These are phyloP conservation scores for Raphanus raphanistrum DNA, from an alignment of 345 rosid species.

Conservation along the genomic window DNA sequence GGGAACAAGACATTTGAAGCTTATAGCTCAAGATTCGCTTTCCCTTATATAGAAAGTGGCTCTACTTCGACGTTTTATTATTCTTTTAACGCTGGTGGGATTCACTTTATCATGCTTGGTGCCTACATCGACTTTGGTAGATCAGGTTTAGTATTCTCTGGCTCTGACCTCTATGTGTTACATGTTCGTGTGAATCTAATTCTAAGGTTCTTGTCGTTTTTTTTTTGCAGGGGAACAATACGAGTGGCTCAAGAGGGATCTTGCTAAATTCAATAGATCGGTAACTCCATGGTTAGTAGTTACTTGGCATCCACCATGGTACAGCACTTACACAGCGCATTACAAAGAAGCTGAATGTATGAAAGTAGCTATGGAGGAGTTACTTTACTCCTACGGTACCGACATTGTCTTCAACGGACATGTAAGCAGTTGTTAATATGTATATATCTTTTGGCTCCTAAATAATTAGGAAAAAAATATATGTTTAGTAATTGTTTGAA, in stretches of 20 bases:
- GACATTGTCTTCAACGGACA: conserved; percentile 80
- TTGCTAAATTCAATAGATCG: conserved; percentile 54
- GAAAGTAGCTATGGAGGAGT: conserved; percentile 82
- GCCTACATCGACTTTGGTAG: conserved; percentile 62
- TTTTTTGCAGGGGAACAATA: conserved; percentile 72
- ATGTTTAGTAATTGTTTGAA: background rate
- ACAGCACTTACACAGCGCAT: conserved; percentile 72
- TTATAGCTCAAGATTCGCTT: conserved; percentile 81
- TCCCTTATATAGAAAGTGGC: conserved; percentile 74
- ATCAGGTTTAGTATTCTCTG: conserved; percentile 35
- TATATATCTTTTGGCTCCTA: background rate
- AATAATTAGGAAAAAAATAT: background rate
- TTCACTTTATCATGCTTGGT: conserved; percentile 87
- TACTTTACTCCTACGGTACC: conserved; percentile 60
- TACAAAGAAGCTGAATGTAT: conserved; percentile 95
- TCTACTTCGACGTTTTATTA: conserved; percentile 74
- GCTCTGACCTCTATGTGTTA: background rate
- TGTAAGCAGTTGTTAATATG: no score
- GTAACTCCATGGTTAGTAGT: conserved; percentile 89
- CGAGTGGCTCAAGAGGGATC: conserved; percentile 69
- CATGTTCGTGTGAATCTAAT: background rate
- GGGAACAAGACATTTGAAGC: conserved; percentile 70
- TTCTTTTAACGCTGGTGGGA: conserved; percentile 91
- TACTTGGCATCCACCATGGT: conserved; percentile 93
- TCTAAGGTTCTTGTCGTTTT: background rate